Conservation (phyloP, 768 basidiomycete genomes). For the Tricholoma furcatifolium region DNA sequence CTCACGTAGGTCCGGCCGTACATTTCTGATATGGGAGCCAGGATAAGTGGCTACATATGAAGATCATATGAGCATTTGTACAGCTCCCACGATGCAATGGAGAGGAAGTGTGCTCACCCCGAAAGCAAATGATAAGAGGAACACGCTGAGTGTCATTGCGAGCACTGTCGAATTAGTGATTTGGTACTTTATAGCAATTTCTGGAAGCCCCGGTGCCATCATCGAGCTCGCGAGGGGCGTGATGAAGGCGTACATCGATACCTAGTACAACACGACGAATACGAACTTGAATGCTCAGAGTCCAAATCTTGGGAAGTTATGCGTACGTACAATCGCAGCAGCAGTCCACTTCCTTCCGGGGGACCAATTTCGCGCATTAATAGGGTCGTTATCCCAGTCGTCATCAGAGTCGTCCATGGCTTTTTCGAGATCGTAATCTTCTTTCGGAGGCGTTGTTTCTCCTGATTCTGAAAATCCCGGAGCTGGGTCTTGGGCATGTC, state of each 20-base stretch:
- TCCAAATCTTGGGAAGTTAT: not conserved
- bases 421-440: slow-evolving; percentile 26
- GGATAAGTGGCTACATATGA: slow-evolving; percentile 53
- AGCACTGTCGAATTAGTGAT: slow-evolving; percentile 52
- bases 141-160: slow-evolving; percentile 63
- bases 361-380: slow-evolving; percentile 71
- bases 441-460: not conserved
- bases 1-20: slow-evolving; percentile 62
- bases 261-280: too few relatives aligned
- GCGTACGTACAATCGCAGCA: slow-evolving; percentile 44
- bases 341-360: slow-evolving; percentile 56
- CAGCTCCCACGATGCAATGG: not conserved
- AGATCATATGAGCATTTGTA: not conserved
- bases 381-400: slow-evolving; percentile 56
- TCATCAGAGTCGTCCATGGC: slow-evolving; percentile 45
- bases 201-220: slow-evolving; percentile 70
- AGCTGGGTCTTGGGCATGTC: not conserved
- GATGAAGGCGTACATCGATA: slow-evolving; percentile 60
- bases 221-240: slow-evolving; percentile 48
- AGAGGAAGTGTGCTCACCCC: slow-evolving; percentile 36
- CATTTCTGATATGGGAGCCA: slow-evolving; percentile 70
- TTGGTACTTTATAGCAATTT: slow-evolving; percentile 49
- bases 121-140: slow-evolving; percentile 64
- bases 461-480: not conserved
- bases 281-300: too few relatives aligned